A percentile compares a stretch with the other conserved stretches of the same genome.
These are phyloP conservation scores for Linaria vulgaris DNA, from an alignment of 257 asterid genomes.

Conservation along the genomic window DNA sequence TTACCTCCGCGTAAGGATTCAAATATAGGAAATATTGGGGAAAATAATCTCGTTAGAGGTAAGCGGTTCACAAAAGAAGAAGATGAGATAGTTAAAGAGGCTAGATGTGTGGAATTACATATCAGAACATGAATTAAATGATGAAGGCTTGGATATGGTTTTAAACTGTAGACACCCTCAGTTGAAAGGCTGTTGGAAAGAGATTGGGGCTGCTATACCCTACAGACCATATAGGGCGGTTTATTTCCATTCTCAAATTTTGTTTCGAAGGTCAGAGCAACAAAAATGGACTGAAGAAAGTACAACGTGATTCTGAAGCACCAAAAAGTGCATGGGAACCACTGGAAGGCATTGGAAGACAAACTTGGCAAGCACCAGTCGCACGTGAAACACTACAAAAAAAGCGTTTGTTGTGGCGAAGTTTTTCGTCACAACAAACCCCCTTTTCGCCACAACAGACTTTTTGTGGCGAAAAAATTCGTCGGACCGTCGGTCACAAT, in stretches of 20 bases:
- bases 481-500: too few relatives aligned
- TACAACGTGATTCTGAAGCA: constrained; percentile 25
- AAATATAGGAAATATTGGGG: too few relatives aligned
- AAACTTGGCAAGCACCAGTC: constrained; percentile 43
- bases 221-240: constrained; percentile 40
- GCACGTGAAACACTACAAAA: constrained; percentile 54
- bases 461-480: too few relatives aligned
- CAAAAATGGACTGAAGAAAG: constrained; percentile 54
- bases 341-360: too few relatives aligned
- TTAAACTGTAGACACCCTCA: constrained; percentile 29
- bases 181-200: constrained; percentile 51
- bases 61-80: constrained; percentile 49
- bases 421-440: too few relatives aligned
- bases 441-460: too few relatives aligned
- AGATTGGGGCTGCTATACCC: constrained; percentile 43
- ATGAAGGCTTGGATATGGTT: constrained; percentile 48
- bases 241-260: constrained; percentile 43
- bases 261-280: constrained; percentile 39
- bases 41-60: constrained; percentile 39
- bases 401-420: too few relatives aligned
- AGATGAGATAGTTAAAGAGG: constrained; percentile 41
- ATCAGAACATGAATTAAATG: constrained; percentile 35
- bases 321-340: constrained; percentile 40
- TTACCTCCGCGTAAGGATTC: too few relatives aligned
- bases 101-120: constrained; percentile 44